Conservation (phyloP, 2,329 filamentous ascomycete genomes). For the Xylaria sp. region DNA sequence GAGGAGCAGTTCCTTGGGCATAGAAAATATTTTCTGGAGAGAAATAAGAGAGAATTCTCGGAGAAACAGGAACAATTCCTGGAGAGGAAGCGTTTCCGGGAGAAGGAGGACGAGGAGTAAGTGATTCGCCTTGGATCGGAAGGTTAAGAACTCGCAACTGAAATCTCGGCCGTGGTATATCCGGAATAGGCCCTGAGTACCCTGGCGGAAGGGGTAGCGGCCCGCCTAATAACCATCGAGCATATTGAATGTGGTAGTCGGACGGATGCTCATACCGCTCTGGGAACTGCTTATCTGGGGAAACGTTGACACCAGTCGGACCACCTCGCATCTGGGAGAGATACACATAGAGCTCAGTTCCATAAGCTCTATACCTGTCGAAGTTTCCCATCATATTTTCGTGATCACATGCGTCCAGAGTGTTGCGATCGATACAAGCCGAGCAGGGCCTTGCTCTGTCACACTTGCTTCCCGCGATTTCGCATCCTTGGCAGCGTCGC, state of each 20-base stretch:
- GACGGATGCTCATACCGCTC: not conserved
- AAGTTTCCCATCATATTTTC: not conserved
- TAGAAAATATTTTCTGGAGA: too few species aligned
- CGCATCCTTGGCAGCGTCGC: not conserved
- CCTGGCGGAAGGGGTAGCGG: slow-evolving; percentile 12
- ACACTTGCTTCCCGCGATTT: not conserved
- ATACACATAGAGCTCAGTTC: slow-evolving; percentile 23
- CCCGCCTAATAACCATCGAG: slow-evolving; percentile 2
- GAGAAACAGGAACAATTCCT: too few species aligned
- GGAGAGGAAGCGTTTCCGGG: too few species aligned
- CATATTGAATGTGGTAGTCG: slow-evolving; percentile 17
- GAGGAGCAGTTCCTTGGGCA: too few species aligned
- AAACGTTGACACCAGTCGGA: not conserved
- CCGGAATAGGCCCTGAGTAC: not conserved
- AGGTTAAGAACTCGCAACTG: slow-evolving; percentile 3
- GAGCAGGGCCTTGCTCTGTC: slow-evolving; percentile 18
- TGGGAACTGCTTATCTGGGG: not conserved
- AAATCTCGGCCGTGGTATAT: not conserved
- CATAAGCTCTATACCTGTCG: not conserved
- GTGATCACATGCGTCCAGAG: not conserved
- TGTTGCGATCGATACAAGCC: not conserved
- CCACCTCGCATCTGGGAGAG: not conserved
- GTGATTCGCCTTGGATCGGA: not conserved
- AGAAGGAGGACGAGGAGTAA: too few species aligned
- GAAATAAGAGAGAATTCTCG: too few species aligned